A percentile compares a stretch with the other conserved stretches of the same genome.
Conservation (phyloP, 2,329 filamentous ascomycete species). For the Paraconiothyrium brasiliense region DNA sequence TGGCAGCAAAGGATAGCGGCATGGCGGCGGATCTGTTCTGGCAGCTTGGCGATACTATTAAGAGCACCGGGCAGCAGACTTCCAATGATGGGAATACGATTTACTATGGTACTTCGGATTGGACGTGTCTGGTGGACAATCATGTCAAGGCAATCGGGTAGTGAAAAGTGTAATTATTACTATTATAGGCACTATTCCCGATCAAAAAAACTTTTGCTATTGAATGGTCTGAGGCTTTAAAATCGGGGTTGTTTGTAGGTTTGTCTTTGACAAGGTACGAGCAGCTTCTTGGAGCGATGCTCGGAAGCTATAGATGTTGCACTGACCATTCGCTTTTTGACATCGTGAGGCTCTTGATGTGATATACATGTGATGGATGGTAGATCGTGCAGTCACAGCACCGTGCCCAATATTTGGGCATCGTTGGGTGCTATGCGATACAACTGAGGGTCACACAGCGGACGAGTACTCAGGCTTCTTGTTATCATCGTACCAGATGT, state of each 20-base stretch:
- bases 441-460: neutral
- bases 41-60: constrained; percentile 42
- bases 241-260: too few species aligned
- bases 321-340: too few species aligned
- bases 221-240: neutral
- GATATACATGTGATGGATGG: neutral
- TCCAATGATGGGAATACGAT: constrained; percentile 45
- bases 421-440: neutral
- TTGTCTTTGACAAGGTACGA: too few species aligned
- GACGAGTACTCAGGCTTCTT: neutral
- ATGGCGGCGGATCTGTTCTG: constrained; percentile 48
- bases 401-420: neutral
- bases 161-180: neutral
- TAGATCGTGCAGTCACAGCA: neutral
- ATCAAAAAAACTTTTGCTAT: neutral
- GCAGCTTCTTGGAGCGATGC: too few species aligned
- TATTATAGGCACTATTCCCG: neutral
- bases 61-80: constrained; percentile 34
- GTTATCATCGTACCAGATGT: neutral
- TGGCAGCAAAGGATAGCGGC: constrained; percentile 31
- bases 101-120: constrained; percentile 40
- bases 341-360: too few species aligned
- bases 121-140: constrained; percentile 42
- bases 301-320: too few species aligned
- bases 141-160: constrained; percentile 40